Evolutionary conservation across 1,284 basidiomycete species (phyloP), one percentile per base, ranked within the genome.

Genomic region (Afroboletus lepidellus): DNA sequence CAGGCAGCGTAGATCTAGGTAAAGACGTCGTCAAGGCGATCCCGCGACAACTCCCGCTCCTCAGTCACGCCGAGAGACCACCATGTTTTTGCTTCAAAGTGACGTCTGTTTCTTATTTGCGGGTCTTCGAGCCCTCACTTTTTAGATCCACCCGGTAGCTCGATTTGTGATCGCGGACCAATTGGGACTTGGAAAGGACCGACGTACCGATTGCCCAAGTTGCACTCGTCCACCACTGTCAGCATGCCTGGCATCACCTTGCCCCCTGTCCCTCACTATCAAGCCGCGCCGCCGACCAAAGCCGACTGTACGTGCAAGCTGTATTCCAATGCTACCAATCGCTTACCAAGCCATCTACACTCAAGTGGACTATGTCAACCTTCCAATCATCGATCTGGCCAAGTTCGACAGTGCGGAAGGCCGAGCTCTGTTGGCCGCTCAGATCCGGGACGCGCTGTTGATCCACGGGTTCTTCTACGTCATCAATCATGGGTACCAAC

Each of bases 301-400:
- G 60, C 46, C 13, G 45, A 56, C 15, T n/a, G 67, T 64, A 46
- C 18, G 63, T 62, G 12, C 16, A 15, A 18, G 24, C n/a, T n/a
- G n/a, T 8, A 3, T 20, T 27, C 15, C 3, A 37, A 20, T 9
- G 9, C 20, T 21, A 21, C 20, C 15, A 20, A 37, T 21, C 24
- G 24, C 25, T 27, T 6, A 25, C 38, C 20, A 5, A 18, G 6
- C 4, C n/a, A 34, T 18, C 3, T 8, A 1, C 5, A 8, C 8
- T 21, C 20, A 8, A 85, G 84, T 85, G 61, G 79, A 85, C 37
- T 86, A 82, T 71, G 87, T 84, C 2, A 78, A 86, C 46, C 74
- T 89, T 5, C 74, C 80, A 7, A 73, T 80, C 50, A 77, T 90
- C 50, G 86, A 90, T 60, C 67, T 89, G 5, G 73, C 81, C n/a